Conservation (phyloP, 345 rosid genomes). For the Clausena lansium region DNA sequence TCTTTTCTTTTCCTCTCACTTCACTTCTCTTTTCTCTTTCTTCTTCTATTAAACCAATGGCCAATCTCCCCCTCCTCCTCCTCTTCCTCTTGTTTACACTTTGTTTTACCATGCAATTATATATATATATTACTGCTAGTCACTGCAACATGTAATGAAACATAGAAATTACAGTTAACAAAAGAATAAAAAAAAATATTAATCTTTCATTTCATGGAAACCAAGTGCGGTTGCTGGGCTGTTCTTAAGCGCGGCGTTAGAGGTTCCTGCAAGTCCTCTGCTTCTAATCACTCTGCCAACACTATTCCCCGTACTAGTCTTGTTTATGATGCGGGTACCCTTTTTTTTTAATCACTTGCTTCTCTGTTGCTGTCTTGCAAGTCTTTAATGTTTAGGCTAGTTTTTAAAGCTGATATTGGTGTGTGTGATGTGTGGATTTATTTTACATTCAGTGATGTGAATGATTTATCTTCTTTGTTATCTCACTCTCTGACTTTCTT, state of each 20-base stretch:
- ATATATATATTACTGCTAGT: neutral
- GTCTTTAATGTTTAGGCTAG: neutral
- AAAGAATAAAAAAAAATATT: no score
- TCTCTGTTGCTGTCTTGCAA: neutral
- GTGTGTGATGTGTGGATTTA: neutral
- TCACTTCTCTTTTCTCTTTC: neutral
- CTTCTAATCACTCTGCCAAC: slow-evolving; percentile 53
- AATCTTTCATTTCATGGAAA: slow-evolving; percentile 27
- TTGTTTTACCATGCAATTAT: slow-evolving; percentile 20
- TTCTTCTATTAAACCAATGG: slow-evolving; percentile 18
- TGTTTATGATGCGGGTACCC: slow-evolving; percentile 71
- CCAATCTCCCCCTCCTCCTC: slow-evolving; percentile 18
- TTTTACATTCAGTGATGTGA: neutral
- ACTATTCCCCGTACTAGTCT: slow-evolving; percentile 71
- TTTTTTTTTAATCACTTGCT: neutral
- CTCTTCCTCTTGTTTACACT: slow-evolving; percentile 8
- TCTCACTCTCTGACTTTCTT: neutral
- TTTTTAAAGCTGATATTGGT: slow-evolving; percentile 2
- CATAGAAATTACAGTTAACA: no score
- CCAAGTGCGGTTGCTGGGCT: slow-evolving; percentile 68
- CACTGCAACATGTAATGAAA: neutral
- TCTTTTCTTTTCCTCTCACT: neutral
- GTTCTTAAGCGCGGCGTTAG: slow-evolving; percentile 45
- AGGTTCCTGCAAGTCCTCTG: slow-evolving; percentile 53
- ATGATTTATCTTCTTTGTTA: neutral